Evolutionary conservation across 306 rosid species (phyloP).

Genomic region (Glycine tomentella): DNA sequence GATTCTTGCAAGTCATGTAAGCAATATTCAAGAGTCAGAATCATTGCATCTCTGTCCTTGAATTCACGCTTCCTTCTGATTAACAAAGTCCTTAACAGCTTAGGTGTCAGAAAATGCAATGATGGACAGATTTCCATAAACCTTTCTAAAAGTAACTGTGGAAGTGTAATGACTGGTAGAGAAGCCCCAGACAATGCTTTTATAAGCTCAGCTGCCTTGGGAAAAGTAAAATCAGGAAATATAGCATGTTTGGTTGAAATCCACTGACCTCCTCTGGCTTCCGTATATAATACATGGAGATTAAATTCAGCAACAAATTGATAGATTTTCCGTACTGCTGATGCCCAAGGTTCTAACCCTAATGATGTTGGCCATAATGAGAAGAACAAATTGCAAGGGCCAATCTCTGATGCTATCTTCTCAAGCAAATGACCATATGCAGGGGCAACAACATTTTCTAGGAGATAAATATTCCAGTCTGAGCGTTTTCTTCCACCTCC

Average conservation of each 20-base stretch:
- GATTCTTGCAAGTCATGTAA: constrained; percentile 80
- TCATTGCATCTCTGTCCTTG: constrained; percentile 79
- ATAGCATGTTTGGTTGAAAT: constrained; percentile 87
- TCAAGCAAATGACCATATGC: constrained; percentile 92
- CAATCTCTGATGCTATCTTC: constrained; percentile 86
- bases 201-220: constrained; percentile 68
- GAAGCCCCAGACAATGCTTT: constrained; percentile 80
- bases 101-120: constrained; percentile 86
- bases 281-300: constrained; percentile 75
- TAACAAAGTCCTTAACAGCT: constrained; percentile 78
- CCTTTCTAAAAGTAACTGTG: constrained; percentile 72
- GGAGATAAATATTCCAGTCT: constrained; percentile 96
- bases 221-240: constrained; percentile 92
- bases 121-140: constrained; percentile 86
- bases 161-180: constrained; percentile 77
- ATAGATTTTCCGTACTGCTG: constrained; percentile 76
- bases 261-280: constrained; percentile 98
- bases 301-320: constrained; percentile 76
- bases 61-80: constrained; percentile 89
- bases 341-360: constrained; percentile 93
- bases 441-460: constrained; percentile 93
- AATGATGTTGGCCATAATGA: constrained; percentile 86
- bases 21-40: constrained; percentile 92
- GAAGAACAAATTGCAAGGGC: constrained; percentile 83
- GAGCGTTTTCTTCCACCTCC: constrained; percentile 98